Percentiles rank a stretch among this genome's conserved stretches.
phyloP scores from a whole-genome alignment of 768 basidiomycete genomes.

The Arthromyces matolae region DNA sequence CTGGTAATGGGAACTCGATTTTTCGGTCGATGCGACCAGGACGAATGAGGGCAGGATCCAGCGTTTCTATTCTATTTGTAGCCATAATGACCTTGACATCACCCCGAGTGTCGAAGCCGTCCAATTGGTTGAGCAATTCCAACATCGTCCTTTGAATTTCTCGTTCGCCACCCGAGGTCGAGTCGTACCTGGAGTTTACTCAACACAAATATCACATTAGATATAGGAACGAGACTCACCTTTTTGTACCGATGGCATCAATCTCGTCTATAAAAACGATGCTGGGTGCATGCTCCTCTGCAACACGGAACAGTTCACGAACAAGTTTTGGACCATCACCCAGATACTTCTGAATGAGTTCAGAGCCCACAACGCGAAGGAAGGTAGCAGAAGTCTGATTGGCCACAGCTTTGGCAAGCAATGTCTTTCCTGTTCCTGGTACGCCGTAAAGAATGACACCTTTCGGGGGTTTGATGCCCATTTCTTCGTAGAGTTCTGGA shows the following conservation, averaged over 20 bases:
- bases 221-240: conserved; percentile 47
- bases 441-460: conserved; percentile 99
- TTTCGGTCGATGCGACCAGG: conserved; percentile 98
- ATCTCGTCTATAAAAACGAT: conserved; percentile 99
- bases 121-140: conserved; percentile 95
- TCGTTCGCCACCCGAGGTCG: conserved; percentile 96
- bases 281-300: conserved; percentile 96
- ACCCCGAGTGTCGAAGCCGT: conserved; percentile 99
- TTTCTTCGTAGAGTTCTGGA: conserved; percentile 98
- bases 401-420: conserved; percentile 95
- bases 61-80: conserved; percentile 94
- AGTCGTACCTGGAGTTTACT: conserved; percentile 72
- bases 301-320: conserved; percentile 93
- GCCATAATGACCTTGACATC: conserved; percentile 99
- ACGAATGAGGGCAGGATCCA: conserved; percentile 97
- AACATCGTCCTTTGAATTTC: conserved; percentile 99
- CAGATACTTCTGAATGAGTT: conserved; percentile 98
- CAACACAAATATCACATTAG: not conserved
- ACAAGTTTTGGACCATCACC: conserved; percentile 99
- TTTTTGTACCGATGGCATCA: conserved; percentile 96
- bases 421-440: conserved; percentile 96
- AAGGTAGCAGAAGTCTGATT: conserved; percentile 99
- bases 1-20: conserved; percentile 96
- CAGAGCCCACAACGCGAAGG: conserved; percentile 94
- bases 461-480: conserved; percentile 99